Evolutionary conservation across 2,329 filamentous ascomycete genomes (phyloP).

Genomic region (Verruconis gallopava): DNA sequence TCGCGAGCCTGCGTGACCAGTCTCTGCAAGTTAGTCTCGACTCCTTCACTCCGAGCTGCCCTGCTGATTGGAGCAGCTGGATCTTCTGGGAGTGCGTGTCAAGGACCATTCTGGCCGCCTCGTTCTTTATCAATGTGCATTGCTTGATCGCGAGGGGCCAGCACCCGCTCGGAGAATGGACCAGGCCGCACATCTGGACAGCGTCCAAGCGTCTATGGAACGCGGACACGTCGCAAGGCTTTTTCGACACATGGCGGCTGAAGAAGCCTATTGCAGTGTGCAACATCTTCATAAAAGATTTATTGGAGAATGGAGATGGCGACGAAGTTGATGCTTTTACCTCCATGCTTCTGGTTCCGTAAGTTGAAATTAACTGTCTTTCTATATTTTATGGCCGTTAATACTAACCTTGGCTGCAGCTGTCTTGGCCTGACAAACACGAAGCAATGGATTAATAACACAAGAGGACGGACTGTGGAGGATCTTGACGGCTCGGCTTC

Average conservation of each 20-base stretch:
- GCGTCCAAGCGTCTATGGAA: background rate
- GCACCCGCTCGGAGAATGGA: background rate
- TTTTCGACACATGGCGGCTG: background rate
- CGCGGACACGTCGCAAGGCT: background rate
- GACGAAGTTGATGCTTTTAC: slow-evolving; percentile 1
- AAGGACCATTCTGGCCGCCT: background rate
- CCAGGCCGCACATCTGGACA: background rate
- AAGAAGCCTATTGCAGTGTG: background rate
- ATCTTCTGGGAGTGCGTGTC: background rate
- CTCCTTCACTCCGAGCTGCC: background rate
- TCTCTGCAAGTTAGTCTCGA: background rate
- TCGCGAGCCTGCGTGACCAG: background rate
- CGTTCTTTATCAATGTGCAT: background rate
- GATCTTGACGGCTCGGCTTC: background rate
- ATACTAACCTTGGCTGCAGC: background rate
- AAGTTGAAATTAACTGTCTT: too few species aligned
- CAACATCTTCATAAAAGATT: background rate
- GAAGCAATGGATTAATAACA: background rate
- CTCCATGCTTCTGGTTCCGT: background rate
- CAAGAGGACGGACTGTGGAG: background rate
- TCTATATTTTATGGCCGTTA: background rate
- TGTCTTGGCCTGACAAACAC: background rate
- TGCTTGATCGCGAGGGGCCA: background rate
- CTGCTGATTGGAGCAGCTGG: background rate
- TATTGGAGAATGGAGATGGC: background rate